A percentile compares a stretch with the other conserved stretches of the same genome.
These are phyloP conservation scores for Dioszegia crocea DNA, from an alignment of 768 basidiomycete species.

Conservation along the genomic window DNA sequence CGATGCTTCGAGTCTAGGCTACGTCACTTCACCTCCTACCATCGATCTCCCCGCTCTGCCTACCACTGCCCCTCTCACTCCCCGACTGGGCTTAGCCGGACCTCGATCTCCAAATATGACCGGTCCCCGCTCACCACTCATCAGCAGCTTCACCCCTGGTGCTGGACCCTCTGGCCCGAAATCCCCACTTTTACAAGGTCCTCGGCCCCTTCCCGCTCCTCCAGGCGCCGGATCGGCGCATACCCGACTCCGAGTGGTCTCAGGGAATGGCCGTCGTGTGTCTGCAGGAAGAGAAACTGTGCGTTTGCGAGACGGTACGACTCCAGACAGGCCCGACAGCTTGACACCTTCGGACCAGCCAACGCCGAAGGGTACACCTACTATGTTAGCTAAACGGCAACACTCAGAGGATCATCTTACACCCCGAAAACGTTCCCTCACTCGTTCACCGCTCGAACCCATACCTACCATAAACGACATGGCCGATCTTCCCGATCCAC, in stretches of 20 bases:
- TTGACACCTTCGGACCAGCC: not conserved
- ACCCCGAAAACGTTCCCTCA: slow-evolving; percentile 41
- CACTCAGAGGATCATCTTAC: slow-evolving; percentile 43
- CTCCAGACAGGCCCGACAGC: slow-evolving; percentile 14
- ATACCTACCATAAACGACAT: not conserved
- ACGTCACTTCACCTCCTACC: not conserved
- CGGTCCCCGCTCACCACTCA: not conserved
- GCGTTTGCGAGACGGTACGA: slow-evolving; percentile 28
- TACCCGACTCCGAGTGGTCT: slow-evolving; percentile 37
- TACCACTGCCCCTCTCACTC: slow-evolving; percentile 8
- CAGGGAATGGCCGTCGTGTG: slow-evolving; percentile 30
- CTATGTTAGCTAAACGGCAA: slow-evolving; percentile 30
- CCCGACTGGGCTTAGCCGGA: not conserved
- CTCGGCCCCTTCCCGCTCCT: slow-evolving; percentile 7
- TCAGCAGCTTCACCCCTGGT: slow-evolving; percentile 4
- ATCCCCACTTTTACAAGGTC: slow-evolving; percentile 19
- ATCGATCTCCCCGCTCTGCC: not conserved
- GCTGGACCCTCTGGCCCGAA: slow-evolving; percentile 2
- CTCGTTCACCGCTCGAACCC: slow-evolving; percentile 25
- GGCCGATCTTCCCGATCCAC: slow-evolving; percentile 12
- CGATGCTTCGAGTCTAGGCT: not conserved
- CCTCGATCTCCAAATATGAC: slow-evolving; percentile 2
- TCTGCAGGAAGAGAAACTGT: slow-evolving; percentile 39
- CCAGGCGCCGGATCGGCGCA: slow-evolving; percentile 19
- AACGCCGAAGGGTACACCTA: not conserved